Evolutionary conservation across 345 rosid genomes (phyloP).

Genomic region (Corymbia maculata): DNA sequence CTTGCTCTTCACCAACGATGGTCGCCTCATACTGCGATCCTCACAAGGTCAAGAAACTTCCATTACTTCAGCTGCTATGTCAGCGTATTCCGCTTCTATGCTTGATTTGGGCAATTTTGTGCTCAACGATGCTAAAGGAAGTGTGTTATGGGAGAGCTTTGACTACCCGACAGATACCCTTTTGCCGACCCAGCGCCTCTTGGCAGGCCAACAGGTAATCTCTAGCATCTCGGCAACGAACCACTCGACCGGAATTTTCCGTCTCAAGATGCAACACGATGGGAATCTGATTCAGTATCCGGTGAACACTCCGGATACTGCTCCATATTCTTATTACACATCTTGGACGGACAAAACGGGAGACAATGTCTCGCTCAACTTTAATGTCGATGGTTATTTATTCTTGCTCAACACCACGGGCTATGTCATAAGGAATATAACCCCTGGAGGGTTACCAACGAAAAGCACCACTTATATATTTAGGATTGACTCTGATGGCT

Average conservation of each 20-base stretch:
- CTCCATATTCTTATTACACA: constrained; percentile 1
- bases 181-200: constrained; percentile 7
- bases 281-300: constrained; percentile 24
- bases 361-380: constrained; percentile 2
- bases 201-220: neutral
- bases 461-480: neutral
- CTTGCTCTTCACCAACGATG: neutral
- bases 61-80: neutral
- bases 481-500: constrained; percentile 10
- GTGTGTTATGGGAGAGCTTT: constrained; percentile 21
- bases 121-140: neutral
- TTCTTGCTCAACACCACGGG: neutral
- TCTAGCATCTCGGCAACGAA: constrained; percentile 5
- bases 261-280: constrained; percentile 4
- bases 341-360: neutral
- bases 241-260: constrained; percentile 9
- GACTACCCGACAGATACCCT: constrained; percentile 20
- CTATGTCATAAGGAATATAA: neutral
- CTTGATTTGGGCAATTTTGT: constrained; percentile 15
- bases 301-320: neutral
- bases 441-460: neutral
- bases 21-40: constrained; percentile 1
- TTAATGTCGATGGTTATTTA: constrained; percentile 7
- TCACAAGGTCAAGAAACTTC: neutral
- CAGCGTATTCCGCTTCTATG: constrained; percentile 5